Percentiles rank a stretch among this genome's conserved stretches.
Evolutionary conservation across 2,329 filamentous ascomycete genomes (phyloP).

Genomic region (Colletotrichum lentis): DNA sequence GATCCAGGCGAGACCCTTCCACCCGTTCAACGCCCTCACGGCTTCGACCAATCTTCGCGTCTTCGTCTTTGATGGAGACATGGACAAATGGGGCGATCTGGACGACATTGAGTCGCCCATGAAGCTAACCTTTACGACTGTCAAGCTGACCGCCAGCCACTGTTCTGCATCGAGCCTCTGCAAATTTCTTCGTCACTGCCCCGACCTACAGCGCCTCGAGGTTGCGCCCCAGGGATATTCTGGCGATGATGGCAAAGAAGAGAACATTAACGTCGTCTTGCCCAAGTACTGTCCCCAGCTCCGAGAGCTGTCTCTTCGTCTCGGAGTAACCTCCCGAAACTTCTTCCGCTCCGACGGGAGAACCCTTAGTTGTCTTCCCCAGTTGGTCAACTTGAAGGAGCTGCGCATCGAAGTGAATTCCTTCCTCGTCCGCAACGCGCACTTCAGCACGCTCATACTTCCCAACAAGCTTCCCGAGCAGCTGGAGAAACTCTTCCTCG

Average conservation of each 20-base stretch:
- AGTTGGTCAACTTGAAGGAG: slow-evolving; percentile 15
- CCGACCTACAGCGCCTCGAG: slow-evolving; percentile 10
- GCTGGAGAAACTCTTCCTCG: slow-evolving; percentile 24
- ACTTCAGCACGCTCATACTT: background rate
- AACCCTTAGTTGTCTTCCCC: slow-evolving; percentile 18
- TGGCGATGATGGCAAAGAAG: background rate
- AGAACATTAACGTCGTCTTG: slow-evolving; percentile 22
- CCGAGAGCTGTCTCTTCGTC: slow-evolving; percentile 3
- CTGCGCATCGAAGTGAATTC: slow-evolving; percentile 22
- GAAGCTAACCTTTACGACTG: slow-evolving; percentile 5
- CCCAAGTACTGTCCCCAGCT: slow-evolving; percentile 18
- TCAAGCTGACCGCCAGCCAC: slow-evolving; percentile 1
- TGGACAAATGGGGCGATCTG: background rate
- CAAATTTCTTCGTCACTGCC: slow-evolving; percentile 22
- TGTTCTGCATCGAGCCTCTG: slow-evolving; percentile 3
- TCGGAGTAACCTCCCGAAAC: background rate
- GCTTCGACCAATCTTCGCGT: slow-evolving; percentile 6
- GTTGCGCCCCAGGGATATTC: background rate
- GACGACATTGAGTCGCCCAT: background rate
- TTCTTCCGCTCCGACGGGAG: background rate
- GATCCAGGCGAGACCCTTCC: background rate
- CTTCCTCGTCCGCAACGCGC: background rate
- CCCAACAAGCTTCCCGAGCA: background rate
- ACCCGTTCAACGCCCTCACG: slow-evolving; percentile 5
- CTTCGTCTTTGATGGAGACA: slow-evolving; percentile 1